Conservation (phyloP, 306 rosid genomes). For the Rubus idaeus region DNA sequence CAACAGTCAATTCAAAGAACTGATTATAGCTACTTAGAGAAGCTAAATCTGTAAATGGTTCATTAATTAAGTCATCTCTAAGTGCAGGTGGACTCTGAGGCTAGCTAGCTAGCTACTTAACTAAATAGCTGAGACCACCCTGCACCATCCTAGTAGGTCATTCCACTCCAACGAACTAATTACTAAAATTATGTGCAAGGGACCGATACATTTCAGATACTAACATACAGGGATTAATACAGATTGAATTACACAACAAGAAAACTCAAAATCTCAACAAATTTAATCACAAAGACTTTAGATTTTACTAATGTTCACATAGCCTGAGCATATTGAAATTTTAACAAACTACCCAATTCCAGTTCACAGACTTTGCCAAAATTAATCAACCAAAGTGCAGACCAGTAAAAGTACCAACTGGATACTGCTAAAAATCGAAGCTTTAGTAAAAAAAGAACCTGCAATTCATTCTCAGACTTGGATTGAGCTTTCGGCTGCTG, state of each 20-base stretch:
- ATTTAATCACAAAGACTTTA: not conserved
- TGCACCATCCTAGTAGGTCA: not conserved
- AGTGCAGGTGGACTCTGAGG: too few species aligned
- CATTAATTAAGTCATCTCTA: too few species aligned
- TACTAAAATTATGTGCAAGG: not conserved
- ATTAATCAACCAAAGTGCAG: conserved; percentile 19
- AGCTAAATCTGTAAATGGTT: too few species aligned
- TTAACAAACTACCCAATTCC: conserved; percentile 8
- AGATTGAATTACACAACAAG: not conserved
- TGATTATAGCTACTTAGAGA: too few species aligned
- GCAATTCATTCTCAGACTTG: conserved; percentile 41
- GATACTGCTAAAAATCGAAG: conserved; percentile 9
- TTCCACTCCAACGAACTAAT: not conserved
- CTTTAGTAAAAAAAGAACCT: conserved; percentile 46
- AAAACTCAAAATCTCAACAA: not conserved
- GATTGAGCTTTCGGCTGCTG: conserved; percentile 45
- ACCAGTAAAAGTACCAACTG: conserved; percentile 14
- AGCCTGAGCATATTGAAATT: not conserved
- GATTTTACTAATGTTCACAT: not conserved
- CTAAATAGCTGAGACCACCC: too few species aligned
- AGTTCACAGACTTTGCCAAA: conserved; percentile 17
- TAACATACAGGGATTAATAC: not conserved
- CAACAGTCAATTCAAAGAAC: too few species aligned
- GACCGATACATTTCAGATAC: not conserved
- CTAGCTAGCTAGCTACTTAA: too few species aligned